Conservation (phyloP, 257 asterid species). For the Lithospermum erythrorhizon region DNA sequence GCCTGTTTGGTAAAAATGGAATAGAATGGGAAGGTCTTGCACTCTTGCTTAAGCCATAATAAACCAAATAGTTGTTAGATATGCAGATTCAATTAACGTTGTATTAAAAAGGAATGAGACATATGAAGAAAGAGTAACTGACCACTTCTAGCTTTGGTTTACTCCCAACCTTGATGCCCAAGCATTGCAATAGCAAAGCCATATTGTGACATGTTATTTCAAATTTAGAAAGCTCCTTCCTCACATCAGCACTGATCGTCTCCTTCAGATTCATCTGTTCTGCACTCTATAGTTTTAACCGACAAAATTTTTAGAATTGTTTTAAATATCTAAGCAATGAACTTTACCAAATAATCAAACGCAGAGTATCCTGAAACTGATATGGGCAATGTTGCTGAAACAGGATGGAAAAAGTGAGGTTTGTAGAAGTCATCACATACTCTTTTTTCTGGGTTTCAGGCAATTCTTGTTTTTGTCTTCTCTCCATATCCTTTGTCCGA, state of each 20-base stretch:
- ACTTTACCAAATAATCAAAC: neutral
- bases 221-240: constrained; percentile 41
- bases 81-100: no score
- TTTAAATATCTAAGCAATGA: neutral
- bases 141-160: no score
- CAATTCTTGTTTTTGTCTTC: constrained; percentile 80
- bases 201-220: constrained; percentile 51
- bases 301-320: constrained; percentile 3
- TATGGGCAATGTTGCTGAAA: neutral
- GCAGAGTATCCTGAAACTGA: neutral
- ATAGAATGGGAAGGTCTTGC: no score
- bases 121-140: no score
- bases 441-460: constrained; percentile 76
- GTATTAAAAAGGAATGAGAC: no score
- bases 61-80: no score
- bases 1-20: no score
- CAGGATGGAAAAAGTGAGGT: neutral
- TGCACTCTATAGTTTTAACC: constrained; percentile 42
- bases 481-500: constrained; percentile 81
- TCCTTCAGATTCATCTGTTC: constrained; percentile 82
- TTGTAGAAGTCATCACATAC: constrained; percentile 19
- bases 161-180: constrained; percentile 20
- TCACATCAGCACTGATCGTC: constrained; percentile 47
- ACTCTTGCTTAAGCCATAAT: no score
- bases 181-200: constrained; percentile 53